Percentiles rank a stretch among this genome's conserved stretches.
Evolutionary conservation across 129 eudicot species (phyloP).

Genomic region (Heracleum sosnowskyi): DNA sequence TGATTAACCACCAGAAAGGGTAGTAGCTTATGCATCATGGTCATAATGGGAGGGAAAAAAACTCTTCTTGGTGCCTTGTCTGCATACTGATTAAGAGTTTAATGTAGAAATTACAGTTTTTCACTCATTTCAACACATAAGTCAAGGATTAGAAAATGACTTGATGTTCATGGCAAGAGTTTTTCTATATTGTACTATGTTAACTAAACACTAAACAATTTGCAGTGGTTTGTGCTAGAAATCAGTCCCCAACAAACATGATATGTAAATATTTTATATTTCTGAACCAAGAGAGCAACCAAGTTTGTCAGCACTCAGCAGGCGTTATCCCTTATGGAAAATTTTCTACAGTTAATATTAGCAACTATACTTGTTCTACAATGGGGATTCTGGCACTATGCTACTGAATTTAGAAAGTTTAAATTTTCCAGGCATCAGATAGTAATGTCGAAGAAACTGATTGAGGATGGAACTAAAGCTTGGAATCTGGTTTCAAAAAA

Average conservation of each 20-base stretch:
- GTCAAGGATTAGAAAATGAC: background rate
- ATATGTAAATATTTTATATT: background rate
- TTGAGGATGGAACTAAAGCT: constrained; percentile 71
- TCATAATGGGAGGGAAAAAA: background rate
- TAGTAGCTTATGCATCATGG: background rate
- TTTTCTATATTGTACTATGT: background rate
- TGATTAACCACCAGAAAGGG: background rate
- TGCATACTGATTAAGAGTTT: background rate
- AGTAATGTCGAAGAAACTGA: constrained; percentile 60
- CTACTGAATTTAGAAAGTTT: constrained; percentile 6
- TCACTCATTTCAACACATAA: no score
- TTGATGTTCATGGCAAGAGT: background rate
- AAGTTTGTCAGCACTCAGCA: background rate
- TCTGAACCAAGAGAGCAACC: background rate
- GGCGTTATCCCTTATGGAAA: background rate
- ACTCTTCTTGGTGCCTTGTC: background rate
- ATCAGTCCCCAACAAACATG: background rate
- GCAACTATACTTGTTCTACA: background rate
- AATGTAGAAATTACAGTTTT: background rate
- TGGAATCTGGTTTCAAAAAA: constrained; percentile 60
- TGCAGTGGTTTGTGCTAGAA: background rate
- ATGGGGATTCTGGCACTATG: background rate
- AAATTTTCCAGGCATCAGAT: constrained; percentile 57
- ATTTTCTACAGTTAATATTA: background rate
- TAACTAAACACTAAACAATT: background rate